These are phyloP conservation scores for Mucor sp. DNA, from an alignment of 371 early-diverging fungal genomes.

Conservation along the genomic window DNA sequence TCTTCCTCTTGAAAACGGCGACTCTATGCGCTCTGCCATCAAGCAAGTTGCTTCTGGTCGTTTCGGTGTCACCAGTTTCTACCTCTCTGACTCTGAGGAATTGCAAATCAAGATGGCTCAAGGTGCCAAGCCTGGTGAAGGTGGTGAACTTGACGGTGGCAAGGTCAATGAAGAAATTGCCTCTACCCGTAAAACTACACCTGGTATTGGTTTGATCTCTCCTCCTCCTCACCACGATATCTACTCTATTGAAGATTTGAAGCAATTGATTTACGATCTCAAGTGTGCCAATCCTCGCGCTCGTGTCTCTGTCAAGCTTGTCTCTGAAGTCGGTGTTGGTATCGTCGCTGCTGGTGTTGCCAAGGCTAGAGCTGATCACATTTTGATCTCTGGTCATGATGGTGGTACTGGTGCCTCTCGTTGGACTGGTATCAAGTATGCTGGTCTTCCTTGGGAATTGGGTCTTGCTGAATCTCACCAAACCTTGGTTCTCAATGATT, in stretches of 20 bases:
- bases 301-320: conserved; percentile 94
- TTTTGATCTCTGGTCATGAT: conserved; percentile 94
- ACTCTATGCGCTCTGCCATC: conserved; percentile 88
- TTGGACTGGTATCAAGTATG: conserved; percentile 98
- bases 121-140: conserved; percentile 98
- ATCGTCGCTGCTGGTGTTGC: conserved; percentile 96
- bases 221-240: conserved; percentile 99
- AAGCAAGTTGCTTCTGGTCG: conserved; percentile 98
- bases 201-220: conserved; percentile 93
- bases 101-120: conserved; percentile 99
- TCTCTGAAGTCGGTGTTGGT: conserved; percentile 96
- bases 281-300: conserved; percentile 91
- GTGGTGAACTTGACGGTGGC: conserved; percentile 77
- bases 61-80: conserved; percentile 95
- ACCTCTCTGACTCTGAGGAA: conserved; percentile 92
- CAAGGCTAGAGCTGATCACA: conserved; percentile 96
- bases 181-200: conserved; percentile 91
- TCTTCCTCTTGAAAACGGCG: conserved; percentile 65
- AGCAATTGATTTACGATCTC: conserved; percentile 96
- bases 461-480: conserved; percentile 98
- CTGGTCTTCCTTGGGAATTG: conserved; percentile 97
- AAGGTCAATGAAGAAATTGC: conserved; percentile 93
- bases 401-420: conserved; percentile 98
- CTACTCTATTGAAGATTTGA: conserved; percentile 96
- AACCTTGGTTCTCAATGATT: conserved; percentile 92